Conservation (phyloP, 345 rosid genomes). For the Triadica sebifera region DNA sequence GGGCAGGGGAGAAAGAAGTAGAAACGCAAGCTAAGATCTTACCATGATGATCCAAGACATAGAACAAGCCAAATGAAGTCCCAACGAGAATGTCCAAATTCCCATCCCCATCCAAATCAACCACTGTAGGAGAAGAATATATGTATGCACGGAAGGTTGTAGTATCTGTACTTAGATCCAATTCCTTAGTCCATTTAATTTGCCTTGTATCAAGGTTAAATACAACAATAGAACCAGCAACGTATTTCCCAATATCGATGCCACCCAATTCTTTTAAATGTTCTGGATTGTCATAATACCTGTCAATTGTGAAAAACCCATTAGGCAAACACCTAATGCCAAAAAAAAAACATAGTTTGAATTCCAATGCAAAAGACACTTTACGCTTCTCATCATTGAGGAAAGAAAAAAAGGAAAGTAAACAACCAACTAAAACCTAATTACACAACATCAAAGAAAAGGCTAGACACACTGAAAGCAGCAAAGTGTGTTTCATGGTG, state of each 20-base stretch:
- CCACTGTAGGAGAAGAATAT: conserved; percentile 90
- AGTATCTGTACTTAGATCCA: conserved; percentile 80
- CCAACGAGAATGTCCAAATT: conserved; percentile 96
- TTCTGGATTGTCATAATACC: conserved; percentile 95
- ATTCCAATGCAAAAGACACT: not conserved
- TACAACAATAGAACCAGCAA: conserved; percentile 85
- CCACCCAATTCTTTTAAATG: conserved; percentile 84
- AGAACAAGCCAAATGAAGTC: conserved; percentile 93
- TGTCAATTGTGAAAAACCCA: conserved; percentile 22
- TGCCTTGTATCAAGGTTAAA: conserved; percentile 97
- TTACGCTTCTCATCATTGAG: conserved; percentile 1
- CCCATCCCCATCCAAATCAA: conserved; percentile 99
- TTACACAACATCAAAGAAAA: not conserved
- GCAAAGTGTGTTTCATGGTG: not conserved
- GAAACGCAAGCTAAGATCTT: conserved; percentile 23
- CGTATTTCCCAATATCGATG: conserved; percentile 83
- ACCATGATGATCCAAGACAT: conserved; percentile 97
- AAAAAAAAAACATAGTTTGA: not conserved
- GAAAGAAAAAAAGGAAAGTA: not conserved
- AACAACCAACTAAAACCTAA: not conserved
- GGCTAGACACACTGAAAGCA: not conserved
- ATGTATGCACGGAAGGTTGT: conserved; percentile 76
- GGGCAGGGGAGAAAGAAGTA: conserved; percentile 1
- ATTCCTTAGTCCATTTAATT: conserved; percentile 83
- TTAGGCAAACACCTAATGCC: not conserved